Evolutionary conservation across 441 rosid species (phyloP).

Genomic region (Sinapis alba): DNA sequence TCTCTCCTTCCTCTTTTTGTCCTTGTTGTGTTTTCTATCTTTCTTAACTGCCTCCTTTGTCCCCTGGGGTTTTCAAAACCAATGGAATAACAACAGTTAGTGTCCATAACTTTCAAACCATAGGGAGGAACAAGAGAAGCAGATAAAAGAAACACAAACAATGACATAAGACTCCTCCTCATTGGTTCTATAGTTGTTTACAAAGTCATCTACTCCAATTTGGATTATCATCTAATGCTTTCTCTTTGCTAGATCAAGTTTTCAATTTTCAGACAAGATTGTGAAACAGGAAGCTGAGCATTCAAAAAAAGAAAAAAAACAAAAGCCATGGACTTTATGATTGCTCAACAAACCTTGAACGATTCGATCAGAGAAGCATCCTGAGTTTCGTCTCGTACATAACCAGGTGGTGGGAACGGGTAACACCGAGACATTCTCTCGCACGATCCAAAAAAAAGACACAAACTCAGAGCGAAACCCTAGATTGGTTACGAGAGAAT

Average conservation of each 20-base stretch:
- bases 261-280: neutral
- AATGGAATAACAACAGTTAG: constrained; percentile 27
- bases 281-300: constrained; percentile 27
- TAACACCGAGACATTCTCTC: constrained; percentile 61
- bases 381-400: constrained; percentile 17
- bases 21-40: constrained; percentile 47
- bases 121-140: neutral
- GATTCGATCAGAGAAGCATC: constrained; percentile 54
- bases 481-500: constrained; percentile 19
- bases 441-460: constrained; percentile 19
- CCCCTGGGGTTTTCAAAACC: constrained; percentile 44
- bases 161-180: neutral
- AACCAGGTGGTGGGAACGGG: constrained; percentile 62
- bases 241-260: neutral
- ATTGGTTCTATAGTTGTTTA: neutral
- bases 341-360: constrained; percentile 50
- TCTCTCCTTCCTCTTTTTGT: constrained; percentile 45
- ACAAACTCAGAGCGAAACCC: constrained; percentile 21
- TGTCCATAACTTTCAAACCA: neutral
- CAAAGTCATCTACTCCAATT: neutral
- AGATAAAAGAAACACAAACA: neutral
- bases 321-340: constrained; percentile 19
- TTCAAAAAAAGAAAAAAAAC: neutral
- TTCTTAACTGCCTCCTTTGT: constrained; percentile 45
- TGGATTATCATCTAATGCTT: neutral